phyloP scores from a whole-genome alignment of 2,329 filamentous ascomycete genomes.

The Claviceps spartinae region DNA sequence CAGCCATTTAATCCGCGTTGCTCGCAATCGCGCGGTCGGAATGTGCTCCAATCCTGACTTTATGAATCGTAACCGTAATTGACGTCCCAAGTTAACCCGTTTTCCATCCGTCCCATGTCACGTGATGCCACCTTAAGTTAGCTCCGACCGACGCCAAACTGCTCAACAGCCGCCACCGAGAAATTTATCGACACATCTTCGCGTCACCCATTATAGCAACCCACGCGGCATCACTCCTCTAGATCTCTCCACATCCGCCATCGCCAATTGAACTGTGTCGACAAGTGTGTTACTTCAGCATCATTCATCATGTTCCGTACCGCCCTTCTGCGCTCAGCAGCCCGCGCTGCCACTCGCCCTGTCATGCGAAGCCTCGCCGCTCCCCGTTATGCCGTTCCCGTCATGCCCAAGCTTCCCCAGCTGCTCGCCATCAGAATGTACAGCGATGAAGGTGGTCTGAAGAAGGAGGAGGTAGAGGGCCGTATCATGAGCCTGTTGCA shows the following conservation, averaged over 20 bases:
- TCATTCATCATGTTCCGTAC: constrained; percentile 65
- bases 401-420: constrained; percentile 20
- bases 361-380: constrained; percentile 43
- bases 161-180: constrained; percentile 19
- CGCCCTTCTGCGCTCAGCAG: constrained; percentile 66
- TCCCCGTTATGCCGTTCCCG: constrained; percentile 40
- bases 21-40: too few species aligned
- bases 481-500: constrained; percentile 85
- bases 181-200: constrained; percentile 29
- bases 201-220: background rate
- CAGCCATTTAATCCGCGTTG: too few species aligned
- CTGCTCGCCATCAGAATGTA: constrained; percentile 70
- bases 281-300: background rate
- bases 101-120: constrained; percentile 1
- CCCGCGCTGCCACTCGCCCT: constrained; percentile 40
- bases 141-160: constrained; percentile 16
- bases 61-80: constrained; percentile 2
- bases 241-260: constrained; percentile 1
- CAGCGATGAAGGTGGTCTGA: constrained; percentile 65
- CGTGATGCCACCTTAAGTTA: constrained; percentile 8
- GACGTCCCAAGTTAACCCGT: background rate
- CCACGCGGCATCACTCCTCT: background rate
- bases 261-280: constrained; percentile 2
- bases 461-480: constrained; percentile 75
- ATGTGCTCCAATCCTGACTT: background rate